Base-by-base conservation (phyloP, 768 basidiomycete genomes). In the Agrocybe pediades region DNA sequence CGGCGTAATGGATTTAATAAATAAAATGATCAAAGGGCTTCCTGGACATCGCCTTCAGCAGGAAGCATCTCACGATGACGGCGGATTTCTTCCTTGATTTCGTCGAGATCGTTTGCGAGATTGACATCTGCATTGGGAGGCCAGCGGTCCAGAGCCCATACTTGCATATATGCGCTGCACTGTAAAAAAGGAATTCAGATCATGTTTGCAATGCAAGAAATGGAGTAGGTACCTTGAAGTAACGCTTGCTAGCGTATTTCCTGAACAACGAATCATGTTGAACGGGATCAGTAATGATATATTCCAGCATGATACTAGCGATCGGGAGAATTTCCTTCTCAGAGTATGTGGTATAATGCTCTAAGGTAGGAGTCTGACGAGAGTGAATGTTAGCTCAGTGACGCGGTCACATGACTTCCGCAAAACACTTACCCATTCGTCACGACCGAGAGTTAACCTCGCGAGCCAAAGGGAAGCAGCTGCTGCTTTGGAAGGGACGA, bases 391-490 rank as follows among this genome's bases (percentile, higher is more conserved):
- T 17, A 53, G 9, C 3, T 21, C 39, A 25, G 24, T 21, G 21
- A 24, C 51, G 27, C 16, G 2, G 26, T 24, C 26, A 5, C 29
- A 17, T 3, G 9, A 36, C 0, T n/a, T n/a, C n/a, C n/a, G n/a
- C 17, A 49, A 21, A 17, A 6, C 11, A 72, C 86, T 56, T 65
- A 92, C 94, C 94, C 95, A 98, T 69, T 83, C 84, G 46, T 87
- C 84, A 41, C 84, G 78, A n/a, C 87, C 87, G 16, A 97, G 75
- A 13, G 88, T 82, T 46, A 92, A 67, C 27, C 94, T 75, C 6
- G 91, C 90, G 27, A 97, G 77, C 93, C 93, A 97, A 57, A 92
- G 81, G 0, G 88, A 82, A 9, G 92, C 86, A 0, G 95, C 94
- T 9, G 93, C 89, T 54, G 95, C 71, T 58, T 90, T 63, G 23